Evolutionary conservation across 495 filamentous ascomycete species (phyloP).

Genomic region (Copromyces sp.): DNA sequence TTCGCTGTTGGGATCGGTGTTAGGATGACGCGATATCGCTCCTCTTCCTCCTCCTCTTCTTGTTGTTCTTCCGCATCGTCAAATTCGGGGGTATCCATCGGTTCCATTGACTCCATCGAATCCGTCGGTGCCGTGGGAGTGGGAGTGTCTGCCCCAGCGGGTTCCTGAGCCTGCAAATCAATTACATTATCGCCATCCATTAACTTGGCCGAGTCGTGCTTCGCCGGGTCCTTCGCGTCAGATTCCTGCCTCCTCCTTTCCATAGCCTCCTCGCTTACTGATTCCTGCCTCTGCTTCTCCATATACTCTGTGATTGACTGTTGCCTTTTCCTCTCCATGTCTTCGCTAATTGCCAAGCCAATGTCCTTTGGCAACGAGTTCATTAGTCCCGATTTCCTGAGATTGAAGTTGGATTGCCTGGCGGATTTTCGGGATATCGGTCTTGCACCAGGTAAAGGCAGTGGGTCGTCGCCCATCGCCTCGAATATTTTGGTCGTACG

Average conservation of each 20-base stretch:
- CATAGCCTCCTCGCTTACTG: constrained; percentile 1
- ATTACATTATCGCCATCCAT: constrained; percentile 16
- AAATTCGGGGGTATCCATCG: not conserved
- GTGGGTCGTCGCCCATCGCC: constrained; percentile 29
- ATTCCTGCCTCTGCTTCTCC: constrained; percentile 7
- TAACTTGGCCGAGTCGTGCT: constrained; percentile 24
- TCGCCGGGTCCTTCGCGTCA: constrained; percentile 10
- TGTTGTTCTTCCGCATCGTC: not conserved
- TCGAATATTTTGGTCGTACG: constrained; percentile 31
- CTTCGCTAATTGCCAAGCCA: constrained; percentile 17
- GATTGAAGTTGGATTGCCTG: constrained; percentile 31
- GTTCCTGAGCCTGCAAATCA: not conserved
- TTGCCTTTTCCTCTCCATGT: constrained; percentile 6
- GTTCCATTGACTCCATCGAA: not conserved
- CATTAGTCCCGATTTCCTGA: constrained; percentile 22
- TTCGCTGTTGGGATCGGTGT: constrained; percentile 13
- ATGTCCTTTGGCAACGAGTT: constrained; percentile 25
- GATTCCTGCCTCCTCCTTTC: constrained; percentile 2
- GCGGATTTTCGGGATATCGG: constrained; percentile 15
- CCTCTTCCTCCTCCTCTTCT: not conserved
- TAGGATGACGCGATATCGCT: not conserved
- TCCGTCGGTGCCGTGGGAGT: not conserved
- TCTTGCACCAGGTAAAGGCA: constrained; percentile 19
- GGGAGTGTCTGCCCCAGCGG: not conserved
- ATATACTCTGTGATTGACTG: not conserved